A percentile compares a stretch with the other conserved stretches of the same genome.
Conservation (phyloP, 768 basidiomycete species). For the Clitopilus hobsonii region DNA sequence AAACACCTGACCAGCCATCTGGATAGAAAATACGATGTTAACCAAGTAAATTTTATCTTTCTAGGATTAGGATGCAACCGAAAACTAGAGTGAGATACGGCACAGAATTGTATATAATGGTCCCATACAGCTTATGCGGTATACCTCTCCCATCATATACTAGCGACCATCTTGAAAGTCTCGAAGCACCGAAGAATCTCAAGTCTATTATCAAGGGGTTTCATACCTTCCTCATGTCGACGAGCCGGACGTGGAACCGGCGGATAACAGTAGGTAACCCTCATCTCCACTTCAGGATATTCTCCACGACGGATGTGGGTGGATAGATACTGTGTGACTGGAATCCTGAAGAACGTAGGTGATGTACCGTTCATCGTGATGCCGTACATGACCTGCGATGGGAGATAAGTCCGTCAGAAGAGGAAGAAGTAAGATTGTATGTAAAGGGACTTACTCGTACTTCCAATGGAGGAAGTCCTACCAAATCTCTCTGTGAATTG, state of each 20-base stretch:
- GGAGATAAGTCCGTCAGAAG: no score
- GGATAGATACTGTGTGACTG: conserved; percentile 17
- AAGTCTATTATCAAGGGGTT: conserved; percentile 22
- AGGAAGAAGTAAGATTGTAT: no score
- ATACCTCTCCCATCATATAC: no score
- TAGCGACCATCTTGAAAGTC: conserved; percentile 21
- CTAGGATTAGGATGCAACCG: no score
- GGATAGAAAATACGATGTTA: no score
- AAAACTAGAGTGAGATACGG: no score
- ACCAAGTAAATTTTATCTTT: no score
- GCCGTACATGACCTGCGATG: conserved; percentile 14
- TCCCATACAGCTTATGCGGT: no score
- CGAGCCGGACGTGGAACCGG: conserved; percentile 14
- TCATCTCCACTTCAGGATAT: conserved; percentile 14
- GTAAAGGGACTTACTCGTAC: conserved; percentile 7
- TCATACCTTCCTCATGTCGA: conserved; percentile 22
- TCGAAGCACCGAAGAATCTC: conserved; percentile 23
- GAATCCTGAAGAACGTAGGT: conserved; percentile 25
- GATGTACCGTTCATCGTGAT: conserved; percentile 25
- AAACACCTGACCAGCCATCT: no score
- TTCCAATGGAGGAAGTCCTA: conserved; percentile 12
- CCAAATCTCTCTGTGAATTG: conserved; percentile 14
- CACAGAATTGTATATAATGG: no score
- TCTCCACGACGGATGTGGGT: conserved; percentile 10
- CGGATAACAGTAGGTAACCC: conserved; percentile 17